Conservation (phyloP, 106 monocot genomes). For the Dactylorhiza incarnata region DNA sequence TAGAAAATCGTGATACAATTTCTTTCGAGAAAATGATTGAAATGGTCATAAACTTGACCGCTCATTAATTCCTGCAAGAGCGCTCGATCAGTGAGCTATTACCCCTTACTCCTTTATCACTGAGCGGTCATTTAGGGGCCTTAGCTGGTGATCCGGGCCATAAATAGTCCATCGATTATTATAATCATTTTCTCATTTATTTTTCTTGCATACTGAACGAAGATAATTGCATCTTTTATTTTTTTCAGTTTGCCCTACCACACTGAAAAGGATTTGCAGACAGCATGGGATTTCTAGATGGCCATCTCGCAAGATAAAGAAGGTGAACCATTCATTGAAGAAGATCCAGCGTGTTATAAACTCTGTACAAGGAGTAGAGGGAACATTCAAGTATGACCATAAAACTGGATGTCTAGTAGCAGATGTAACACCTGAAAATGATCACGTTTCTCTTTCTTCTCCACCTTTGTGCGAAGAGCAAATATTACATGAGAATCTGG, state of each 20-base stretch:
- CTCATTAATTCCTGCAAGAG: too few species aligned
- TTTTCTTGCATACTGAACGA: not conserved
- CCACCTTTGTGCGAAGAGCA: not conserved
- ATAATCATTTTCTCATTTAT: not conserved
- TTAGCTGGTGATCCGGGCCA: too few species aligned
- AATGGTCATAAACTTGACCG: too few species aligned
- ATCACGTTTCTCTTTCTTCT: conserved; percentile 16
- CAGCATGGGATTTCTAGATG: conserved; percentile 91
- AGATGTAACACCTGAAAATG: conserved; percentile 32
- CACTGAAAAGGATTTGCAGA: conserved; percentile 90
- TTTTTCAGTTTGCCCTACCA: conserved; percentile 87
- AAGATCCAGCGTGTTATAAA: conserved; percentile 88
- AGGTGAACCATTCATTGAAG: conserved; percentile 81
- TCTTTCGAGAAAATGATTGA: too few species aligned
- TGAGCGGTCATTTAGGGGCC: too few species aligned
- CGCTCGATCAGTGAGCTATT: too few species aligned
- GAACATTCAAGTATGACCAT: conserved; percentile 76
- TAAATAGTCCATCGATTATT: too few species aligned
- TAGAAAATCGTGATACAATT: too few species aligned
- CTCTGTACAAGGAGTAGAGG: conserved; percentile 89
- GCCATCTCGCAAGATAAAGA: conserved; percentile 98
- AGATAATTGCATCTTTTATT: not conserved
- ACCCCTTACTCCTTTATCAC: too few species aligned
- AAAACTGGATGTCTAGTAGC: conserved; percentile 68
- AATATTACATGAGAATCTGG: conserved; percentile 23